Conservation (phyloP, 1,284 basidiomycete genomes). For the Apiotrichum akiyoshidainum region DNA sequence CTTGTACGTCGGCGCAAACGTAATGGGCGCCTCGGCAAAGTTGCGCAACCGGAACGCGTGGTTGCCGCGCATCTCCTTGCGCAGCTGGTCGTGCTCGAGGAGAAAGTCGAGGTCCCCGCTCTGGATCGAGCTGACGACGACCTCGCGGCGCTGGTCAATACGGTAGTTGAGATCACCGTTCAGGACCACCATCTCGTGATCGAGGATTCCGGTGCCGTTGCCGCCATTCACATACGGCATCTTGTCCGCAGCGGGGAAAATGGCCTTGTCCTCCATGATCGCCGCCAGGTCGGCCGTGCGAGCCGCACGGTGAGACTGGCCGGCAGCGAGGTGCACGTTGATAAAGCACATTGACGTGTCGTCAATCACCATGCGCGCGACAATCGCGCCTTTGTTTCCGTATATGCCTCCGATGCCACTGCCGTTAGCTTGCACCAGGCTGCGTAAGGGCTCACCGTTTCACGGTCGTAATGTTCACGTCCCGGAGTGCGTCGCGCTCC, state of each 20-base stretch:
- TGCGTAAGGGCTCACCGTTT: constrained; percentile 56
- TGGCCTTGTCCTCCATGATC: constrained; percentile 73
- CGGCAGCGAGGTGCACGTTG: constrained; percentile 94
- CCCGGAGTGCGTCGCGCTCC: constrained; percentile 58
- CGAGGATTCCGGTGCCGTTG: constrained; percentile 87
- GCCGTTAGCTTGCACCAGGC: background rate
- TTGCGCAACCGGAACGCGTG: constrained; percentile 77
- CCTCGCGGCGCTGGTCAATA: constrained; percentile 82
- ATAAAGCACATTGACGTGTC: constrained; percentile 90
- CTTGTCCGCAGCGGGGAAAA: constrained; percentile 61
- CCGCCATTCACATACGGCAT: constrained; percentile 81
- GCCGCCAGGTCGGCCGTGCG: constrained; percentile 82
- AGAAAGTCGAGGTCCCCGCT: constrained; percentile 65
- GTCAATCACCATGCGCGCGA: constrained; percentile 82
- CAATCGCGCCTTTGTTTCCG: constrained; percentile 96
- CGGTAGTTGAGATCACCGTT: constrained; percentile 70
- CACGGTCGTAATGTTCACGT: constrained; percentile 71
- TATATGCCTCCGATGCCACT: constrained; percentile 87
- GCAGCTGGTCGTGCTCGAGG: constrained; percentile 78
- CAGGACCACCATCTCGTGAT: constrained; percentile 91
- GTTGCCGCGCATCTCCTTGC: constrained; percentile 81
- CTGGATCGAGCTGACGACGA: constrained; percentile 66
- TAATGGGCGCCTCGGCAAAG: constrained; percentile 78
- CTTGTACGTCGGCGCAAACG: constrained; percentile 90
- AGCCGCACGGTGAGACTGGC: constrained; percentile 74